Evolutionary conservation across 225 moss, liverwort and hornwort species (phyloP).

Genomic region (Sphagnum tenellum): DNA sequence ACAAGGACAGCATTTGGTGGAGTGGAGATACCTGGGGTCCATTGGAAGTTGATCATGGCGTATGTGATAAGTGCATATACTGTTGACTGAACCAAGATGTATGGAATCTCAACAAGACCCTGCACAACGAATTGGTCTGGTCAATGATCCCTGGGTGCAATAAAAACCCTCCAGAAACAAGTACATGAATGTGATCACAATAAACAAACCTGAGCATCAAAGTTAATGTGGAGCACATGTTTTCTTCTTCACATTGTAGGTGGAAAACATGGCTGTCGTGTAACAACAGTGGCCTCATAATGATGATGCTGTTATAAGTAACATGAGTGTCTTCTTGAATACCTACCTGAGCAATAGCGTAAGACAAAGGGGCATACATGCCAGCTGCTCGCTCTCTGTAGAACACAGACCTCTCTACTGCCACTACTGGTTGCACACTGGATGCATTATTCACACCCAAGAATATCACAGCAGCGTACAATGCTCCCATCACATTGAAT

Average conservation of each 20-base stretch:
- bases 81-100: slow-evolving; percentile 62
- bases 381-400: slow-evolving; percentile 93
- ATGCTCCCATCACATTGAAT: slow-evolving; percentile 83
- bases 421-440: slow-evolving; percentile 79
- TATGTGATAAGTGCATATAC: slow-evolving; percentile 64
- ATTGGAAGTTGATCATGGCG: slow-evolving; percentile 82
- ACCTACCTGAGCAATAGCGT: slow-evolving; percentile 76
- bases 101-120: slow-evolving; percentile 81
- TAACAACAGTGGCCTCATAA: too few species aligned
- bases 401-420: slow-evolving; percentile 84
- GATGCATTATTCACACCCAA: slow-evolving; percentile 86
- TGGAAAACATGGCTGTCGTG: too few species aligned
- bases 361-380: slow-evolving; percentile 85
- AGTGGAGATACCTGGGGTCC: slow-evolving; percentile 43
- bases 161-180: not conserved
- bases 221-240: not conserved
- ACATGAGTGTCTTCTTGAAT: too few species aligned
- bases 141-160: not conserved
- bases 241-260: not conserved
- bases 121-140: slow-evolving; percentile 18
- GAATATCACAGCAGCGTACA: slow-evolving; percentile 84
- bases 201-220: not conserved
- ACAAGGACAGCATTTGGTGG: too few species aligned
- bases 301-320: too few species aligned
- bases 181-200: too few species aligned